phyloP scores from a whole-genome alignment of 2,329 filamentous ascomycete species.

The Trichoderma asperellum region DNA sequence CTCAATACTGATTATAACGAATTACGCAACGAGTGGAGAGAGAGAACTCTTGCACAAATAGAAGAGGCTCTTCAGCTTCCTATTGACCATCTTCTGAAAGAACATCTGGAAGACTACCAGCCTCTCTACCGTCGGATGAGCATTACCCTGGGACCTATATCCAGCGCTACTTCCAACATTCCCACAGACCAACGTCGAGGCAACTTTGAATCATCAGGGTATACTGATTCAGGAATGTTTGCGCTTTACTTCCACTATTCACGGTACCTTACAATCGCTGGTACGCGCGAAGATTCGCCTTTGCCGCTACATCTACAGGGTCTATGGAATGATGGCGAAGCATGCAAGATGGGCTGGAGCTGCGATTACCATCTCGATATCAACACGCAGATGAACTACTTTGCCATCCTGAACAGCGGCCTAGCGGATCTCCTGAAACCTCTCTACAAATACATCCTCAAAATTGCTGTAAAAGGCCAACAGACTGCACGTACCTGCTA shows the following conservation, averaged over 20 bases:
- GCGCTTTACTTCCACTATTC: slow-evolving; percentile 28
- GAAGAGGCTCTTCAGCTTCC: slow-evolving; percentile 9
- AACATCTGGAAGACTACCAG: slow-evolving; percentile 22
- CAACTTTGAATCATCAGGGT: slow-evolving; percentile 18
- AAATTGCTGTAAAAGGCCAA: slow-evolving; percentile 7
- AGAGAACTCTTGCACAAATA: background rate
- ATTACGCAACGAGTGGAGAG: slow-evolving; percentile 4
- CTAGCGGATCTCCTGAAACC: slow-evolving; percentile 24
- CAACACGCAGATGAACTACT: slow-evolving; percentile 29
- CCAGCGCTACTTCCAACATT: background rate
- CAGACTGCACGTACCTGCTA: slow-evolving; percentile 22
- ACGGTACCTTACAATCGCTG: slow-evolving; percentile 26
- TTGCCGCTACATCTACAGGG: slow-evolving; percentile 26
- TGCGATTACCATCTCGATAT: slow-evolving; percentile 28
- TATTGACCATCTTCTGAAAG: slow-evolving; percentile 8
- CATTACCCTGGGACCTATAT: slow-evolving; percentile 10
- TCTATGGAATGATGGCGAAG: slow-evolving; percentile 27
- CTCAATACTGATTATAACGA: slow-evolving; percentile 24
- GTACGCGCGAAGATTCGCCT: slow-evolving; percentile 23
- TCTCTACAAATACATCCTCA: slow-evolving; percentile 1
- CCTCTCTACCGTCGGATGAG: slow-evolving; percentile 20
- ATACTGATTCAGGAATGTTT: slow-evolving; percentile 24
- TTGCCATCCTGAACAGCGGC: slow-evolving; percentile 16
- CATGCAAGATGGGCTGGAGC: slow-evolving; percentile 29
- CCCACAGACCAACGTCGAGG: slow-evolving; percentile 18